A percentile compares a stretch with the other conserved stretches of the same genome.
Conservation (phyloP, 768 basidiomycete species). For the Leucosporidium yakuticum region DNA sequence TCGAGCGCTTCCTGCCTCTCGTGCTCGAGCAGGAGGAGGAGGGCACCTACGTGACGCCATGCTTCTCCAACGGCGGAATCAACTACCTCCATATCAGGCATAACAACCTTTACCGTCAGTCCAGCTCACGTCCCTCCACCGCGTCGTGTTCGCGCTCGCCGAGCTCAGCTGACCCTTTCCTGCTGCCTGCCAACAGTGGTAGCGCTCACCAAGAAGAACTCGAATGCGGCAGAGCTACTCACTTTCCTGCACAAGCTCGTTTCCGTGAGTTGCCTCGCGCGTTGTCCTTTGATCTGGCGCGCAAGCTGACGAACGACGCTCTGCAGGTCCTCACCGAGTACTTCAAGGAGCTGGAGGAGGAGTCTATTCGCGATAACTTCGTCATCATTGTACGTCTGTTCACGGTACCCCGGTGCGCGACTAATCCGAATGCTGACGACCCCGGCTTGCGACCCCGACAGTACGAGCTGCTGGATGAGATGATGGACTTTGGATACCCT, state of each 20-base stretch:
- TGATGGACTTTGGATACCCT: slow-evolving; percentile 99
- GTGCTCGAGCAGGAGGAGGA: slow-evolving; percentile 96
- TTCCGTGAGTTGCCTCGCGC: slow-evolving; percentile 39
- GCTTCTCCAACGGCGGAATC: slow-evolving; percentile 88
- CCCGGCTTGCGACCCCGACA: slow-evolving; percentile 1
- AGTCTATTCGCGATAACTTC: slow-evolving; percentile 98
- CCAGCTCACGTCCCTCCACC: not conserved
- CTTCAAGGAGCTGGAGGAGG: slow-evolving; percentile 99
- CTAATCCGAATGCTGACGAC: not conserved
- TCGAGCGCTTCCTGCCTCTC: slow-evolving; percentile 89
- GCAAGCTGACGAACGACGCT: not conserved
- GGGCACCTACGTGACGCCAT: slow-evolving; percentile 89
- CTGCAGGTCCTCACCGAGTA: slow-evolving; percentile 85
- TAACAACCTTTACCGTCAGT: slow-evolving; percentile 90
- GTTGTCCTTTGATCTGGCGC: not conserved
- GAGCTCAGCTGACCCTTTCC: not conserved
- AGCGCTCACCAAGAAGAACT: slow-evolving; percentile 89
- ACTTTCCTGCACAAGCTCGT: slow-evolving; percentile 90
- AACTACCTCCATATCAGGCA: slow-evolving; percentile 99
- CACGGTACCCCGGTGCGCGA: not conserved
- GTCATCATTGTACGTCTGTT: slow-evolving; percentile 65
- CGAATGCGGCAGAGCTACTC: slow-evolving; percentile 92
- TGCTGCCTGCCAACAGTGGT: slow-evolving; percentile 57
- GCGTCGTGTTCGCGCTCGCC: not conserved
- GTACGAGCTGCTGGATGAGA: slow-evolving; percentile 96